These are phyloP conservation scores for Prunus kanzakura DNA, from an alignment of 306 rosid species.

Conservation along the genomic window DNA sequence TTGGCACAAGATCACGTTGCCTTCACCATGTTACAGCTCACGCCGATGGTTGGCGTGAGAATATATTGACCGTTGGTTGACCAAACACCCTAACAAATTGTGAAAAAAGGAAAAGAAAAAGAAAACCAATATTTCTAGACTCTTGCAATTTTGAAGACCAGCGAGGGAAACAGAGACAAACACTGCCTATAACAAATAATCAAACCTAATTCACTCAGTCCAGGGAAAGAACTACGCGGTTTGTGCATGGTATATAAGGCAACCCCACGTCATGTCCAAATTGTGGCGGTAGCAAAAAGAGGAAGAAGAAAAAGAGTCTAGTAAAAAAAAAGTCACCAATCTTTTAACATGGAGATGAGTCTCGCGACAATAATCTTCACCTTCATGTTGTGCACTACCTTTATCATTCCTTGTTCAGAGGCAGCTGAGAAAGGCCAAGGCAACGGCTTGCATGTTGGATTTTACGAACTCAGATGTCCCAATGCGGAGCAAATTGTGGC, in stretches of 20 bases:
- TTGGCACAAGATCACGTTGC: no score
- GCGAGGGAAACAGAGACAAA: not conserved
- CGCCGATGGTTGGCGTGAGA: not conserved
- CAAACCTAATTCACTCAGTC: not conserved
- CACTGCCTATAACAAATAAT: not conserved
- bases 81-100: not conserved
- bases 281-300: not conserved
- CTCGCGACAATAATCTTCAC: conserved; percentile 10
- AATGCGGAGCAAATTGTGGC: conserved; percentile 42
- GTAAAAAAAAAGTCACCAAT: not conserved
- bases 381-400: not conserved
- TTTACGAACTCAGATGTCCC: conserved; percentile 42
- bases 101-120: not conserved
- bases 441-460: conserved; percentile 24
- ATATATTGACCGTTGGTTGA: not conserved
- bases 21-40: no score
- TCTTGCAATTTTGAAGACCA: not conserved
- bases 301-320: not conserved
- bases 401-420: not conserved
- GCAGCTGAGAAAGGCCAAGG: not conserved
- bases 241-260: not conserved
- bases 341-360: not conserved
- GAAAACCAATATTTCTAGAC: not conserved
- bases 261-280: not conserved
- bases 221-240: not conserved